Base-by-base conservation (phyloP, 2,329 filamentous ascomycete species). In the Fusarium oxysporum region DNA sequence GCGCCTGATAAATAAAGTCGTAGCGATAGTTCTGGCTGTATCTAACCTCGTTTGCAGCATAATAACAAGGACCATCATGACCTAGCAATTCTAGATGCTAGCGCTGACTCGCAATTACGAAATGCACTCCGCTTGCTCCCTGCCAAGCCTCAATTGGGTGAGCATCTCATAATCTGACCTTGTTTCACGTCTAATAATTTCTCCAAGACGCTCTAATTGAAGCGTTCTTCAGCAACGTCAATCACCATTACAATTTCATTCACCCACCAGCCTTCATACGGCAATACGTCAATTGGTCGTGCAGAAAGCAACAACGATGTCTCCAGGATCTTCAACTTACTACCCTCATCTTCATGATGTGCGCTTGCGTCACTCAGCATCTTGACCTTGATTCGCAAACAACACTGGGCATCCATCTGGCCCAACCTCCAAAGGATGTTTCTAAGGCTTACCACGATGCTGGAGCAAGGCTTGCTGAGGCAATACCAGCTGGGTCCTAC, bases 201-300 rank as follows among this genome's bases (percentile, higher is more conserved):
- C 1, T 12, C 9, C 13, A 28, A 68, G 65, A 68, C 38, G 64
- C 56, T 17, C 48, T 68, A 1, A 35, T 68, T 8, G 65, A 68
- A 44, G 44, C 56, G 21, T 68, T 68, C 23, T 68, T 68, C 17
- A 63, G 65, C 43, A 61, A 68, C 4, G 50, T 68, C n/a, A 68
- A 68, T 1, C 65, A 68, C 13, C 65, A 68, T 12, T 62, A 68
- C 14, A 68, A 61, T 16, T 63, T 68, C n/a, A 56, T 68, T 9
- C 40, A 66, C 9, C 28, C 65, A 10, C 10, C 65, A 3, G 10
- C 19, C 8, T 68, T 68, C 1, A 68, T 68, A 19, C 50, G 44
- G 1, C 64, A 68, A 25, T 68, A 68, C 23, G 11, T 68, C 4
- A 12, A 16, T 19, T 68, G 65, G 65, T 63, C 65, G 1, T 40